A percentile compares a stretch with the other conserved stretches of the same genome.
Evolutionary conservation across 495 filamentous ascomycete genomes (phyloP).

Genomic region (Staphylotrichum longicolle): DNA sequence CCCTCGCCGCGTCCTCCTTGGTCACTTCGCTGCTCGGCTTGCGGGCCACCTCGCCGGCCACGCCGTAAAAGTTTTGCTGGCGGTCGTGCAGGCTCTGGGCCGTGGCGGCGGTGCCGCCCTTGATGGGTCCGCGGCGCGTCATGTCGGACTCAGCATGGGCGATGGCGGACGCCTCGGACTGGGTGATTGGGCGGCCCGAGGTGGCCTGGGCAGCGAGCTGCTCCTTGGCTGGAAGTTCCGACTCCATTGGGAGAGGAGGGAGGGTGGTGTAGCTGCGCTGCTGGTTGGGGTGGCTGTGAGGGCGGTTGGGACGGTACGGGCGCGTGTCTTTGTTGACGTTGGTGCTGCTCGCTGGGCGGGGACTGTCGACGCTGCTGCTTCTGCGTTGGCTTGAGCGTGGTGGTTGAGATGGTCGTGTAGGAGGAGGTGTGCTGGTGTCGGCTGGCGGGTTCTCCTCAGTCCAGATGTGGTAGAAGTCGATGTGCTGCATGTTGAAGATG

Average conservation of each 20-base stretch:
- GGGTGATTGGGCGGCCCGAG: conserved; percentile 28
- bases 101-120: conserved; percentile 29
- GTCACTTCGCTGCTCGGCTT: conserved; percentile 34
- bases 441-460: conserved; percentile 1
- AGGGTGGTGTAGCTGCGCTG: background rate
- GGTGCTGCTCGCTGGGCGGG: background rate
- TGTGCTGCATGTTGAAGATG: conserved; percentile 13
- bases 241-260: conserved; percentile 14
- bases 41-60: conserved; percentile 32
- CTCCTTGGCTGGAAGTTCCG: conserved; percentile 27
- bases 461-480: conserved; percentile 21
- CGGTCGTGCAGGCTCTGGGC: conserved; percentile 35
- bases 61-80: conserved; percentile 33
- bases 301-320: background rate
- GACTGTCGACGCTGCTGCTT: background rate
- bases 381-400: background rate
- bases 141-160: conserved; percentile 29
- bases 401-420: background rate
- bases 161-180: conserved; percentile 26
- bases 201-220: conserved; percentile 25
- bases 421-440: background rate
- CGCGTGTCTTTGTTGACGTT: background rate
- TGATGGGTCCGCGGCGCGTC: conserved; percentile 29
- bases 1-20: conserved; percentile 31
- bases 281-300: background rate